phyloP scores from a whole-genome alignment of 2,329 filamentous ascomycete species.

The Colletotrichum higginsianum region DNA sequence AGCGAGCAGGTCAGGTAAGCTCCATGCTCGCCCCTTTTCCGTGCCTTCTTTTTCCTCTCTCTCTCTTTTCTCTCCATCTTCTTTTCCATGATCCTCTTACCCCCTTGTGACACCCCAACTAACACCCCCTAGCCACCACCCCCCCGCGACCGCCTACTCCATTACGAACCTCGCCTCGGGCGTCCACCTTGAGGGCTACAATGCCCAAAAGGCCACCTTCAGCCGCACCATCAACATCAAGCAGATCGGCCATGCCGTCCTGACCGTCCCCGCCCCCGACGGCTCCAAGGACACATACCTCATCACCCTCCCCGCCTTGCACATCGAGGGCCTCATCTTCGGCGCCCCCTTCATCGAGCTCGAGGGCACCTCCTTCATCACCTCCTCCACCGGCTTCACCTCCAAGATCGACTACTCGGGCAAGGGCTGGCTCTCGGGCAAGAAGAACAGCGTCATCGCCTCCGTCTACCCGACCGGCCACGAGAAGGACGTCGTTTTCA shows the following conservation, averaged over 20 bases:
- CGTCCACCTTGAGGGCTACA: constrained; percentile 87
- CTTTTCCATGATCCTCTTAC: too few relatives aligned
- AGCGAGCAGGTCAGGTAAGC: constrained; percentile 90
- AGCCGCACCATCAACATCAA: constrained; percentile 94
- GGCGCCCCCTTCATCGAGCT: constrained; percentile 92
- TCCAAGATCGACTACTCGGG: constrained; percentile 94
- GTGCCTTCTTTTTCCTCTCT: neutral
- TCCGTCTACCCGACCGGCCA: constrained; percentile 78
- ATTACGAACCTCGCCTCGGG: constrained; percentile 90
- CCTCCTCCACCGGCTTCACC: constrained; percentile 87
- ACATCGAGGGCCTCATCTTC: constrained; percentile 93
- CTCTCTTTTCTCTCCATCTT: neutral
- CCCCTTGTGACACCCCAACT: too few relatives aligned
- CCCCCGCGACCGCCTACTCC: constrained; percentile 93
- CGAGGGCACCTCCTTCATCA: constrained; percentile 87
- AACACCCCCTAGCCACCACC: constrained; percentile 77
- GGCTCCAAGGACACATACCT: constrained; percentile 79
- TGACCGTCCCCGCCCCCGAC: constrained; percentile 75
- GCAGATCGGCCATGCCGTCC: constrained; percentile 90
- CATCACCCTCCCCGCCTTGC: constrained; percentile 90
- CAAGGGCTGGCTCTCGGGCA: constrained; percentile 94
- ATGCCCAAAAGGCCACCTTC: constrained; percentile 96
- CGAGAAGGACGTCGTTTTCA: constrained; percentile 84
- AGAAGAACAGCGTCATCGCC: constrained; percentile 92
- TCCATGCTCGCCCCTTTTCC: too few relatives aligned